Conservation (phyloP, 2,329 filamentous ascomycete genomes). For the Neofusicoccum parvum region DNA sequence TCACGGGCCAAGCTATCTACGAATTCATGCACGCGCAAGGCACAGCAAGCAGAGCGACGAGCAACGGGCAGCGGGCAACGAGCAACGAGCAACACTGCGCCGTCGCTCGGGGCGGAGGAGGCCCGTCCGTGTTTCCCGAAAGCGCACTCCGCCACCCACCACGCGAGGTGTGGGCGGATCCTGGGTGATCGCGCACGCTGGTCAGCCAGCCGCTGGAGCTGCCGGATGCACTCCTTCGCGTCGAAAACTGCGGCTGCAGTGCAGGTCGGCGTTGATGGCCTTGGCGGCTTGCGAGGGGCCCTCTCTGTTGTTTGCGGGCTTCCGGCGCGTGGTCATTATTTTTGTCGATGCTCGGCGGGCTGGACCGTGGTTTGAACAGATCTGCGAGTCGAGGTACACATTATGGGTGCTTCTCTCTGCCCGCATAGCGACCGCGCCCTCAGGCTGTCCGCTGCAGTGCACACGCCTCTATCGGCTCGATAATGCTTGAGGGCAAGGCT, state of each 20-base stretch:
- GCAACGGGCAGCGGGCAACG: neutral
- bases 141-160: slow-evolving; percentile 3
- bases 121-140: slow-evolving; percentile 1
- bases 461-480: neutral
- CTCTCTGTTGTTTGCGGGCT: neutral
- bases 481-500: neutral
- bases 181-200: neutral
- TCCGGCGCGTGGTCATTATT: neutral
- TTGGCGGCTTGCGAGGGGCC: neutral
- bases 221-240: neutral
- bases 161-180: slow-evolving; percentile 1
- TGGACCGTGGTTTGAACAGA: neutral
- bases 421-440: neutral
- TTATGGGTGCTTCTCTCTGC: neutral
- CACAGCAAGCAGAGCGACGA: neutral
- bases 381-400: neutral
- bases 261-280: neutral
- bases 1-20: slow-evolving; percentile 23
- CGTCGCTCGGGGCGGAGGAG: slow-evolving; percentile 7
- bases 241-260: neutral
- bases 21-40: slow-evolving; percentile 15
- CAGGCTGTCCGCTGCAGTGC: neutral
- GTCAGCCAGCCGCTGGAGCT: neutral
- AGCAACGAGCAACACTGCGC: neutral
- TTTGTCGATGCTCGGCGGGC: slow-evolving; percentile 7